Base-by-base conservation (phyloP, 352 stramenopile species). In the Phytophthora macrochlamydospora region DNA sequence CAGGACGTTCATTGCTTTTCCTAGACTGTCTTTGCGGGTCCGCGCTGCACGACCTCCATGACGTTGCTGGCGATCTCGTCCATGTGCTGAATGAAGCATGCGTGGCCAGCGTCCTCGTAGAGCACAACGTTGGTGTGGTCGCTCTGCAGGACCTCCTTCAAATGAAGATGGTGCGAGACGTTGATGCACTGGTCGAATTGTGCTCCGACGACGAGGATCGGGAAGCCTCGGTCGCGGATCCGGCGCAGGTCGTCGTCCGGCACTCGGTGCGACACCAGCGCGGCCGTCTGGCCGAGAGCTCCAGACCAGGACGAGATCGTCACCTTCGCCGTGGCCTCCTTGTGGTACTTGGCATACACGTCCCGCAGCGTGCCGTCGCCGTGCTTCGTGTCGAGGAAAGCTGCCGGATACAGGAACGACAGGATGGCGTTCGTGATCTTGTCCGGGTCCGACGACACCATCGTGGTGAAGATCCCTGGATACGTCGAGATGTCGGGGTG, bases 351-450 rank as follows among this genome's bases (percentile, higher is more conserved):
- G 44, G 75, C 78, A 38, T 89, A 56, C 46, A 85, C 68, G 52
- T 87, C 78, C 7, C 61, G 58, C 51, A 82, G 69, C 9, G 62
- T 66, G 40, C 52, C 65, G 51, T 73, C 75, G 12, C 68, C 66
- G 59, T 85, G 73, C 37, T 56, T 55, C 40, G 51, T 65, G 43
- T 29, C 54, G 12, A 90, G 62, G 57, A 76, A 81, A 1, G 62
- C 43, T 7, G 84, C 70, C 7, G 81, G 78, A 52, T 89, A 92
- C 46, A 92, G 60, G 31, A 85, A 76, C 11, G 79, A 73, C 60
- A 91, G 50, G 18, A 79, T 74, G 49, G 64, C 76, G 28, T 85
- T 69, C 38, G 80, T 76, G 13, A 85, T 56, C 33, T 76, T 78
- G 24, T 60, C 61, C 8, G 69, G 37, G 59, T 82, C 65, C 2